These are phyloP conservation scores for Wickerhamiella sergipiensis DNA, from an alignment of 805 yeast genomes.

Conservation along the genomic window DNA sequence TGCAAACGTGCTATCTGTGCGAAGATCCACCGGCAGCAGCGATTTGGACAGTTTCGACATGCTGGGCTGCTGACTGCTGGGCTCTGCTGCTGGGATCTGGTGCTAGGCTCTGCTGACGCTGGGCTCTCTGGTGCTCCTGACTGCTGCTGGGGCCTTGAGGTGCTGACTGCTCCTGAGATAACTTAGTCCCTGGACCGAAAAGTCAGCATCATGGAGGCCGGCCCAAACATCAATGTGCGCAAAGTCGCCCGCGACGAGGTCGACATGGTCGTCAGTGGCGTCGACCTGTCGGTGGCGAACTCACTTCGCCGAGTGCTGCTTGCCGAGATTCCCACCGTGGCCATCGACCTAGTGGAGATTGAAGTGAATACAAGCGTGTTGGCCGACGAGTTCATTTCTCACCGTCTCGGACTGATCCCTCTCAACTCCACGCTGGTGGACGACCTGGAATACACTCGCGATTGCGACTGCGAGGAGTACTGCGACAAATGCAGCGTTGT, in stretches of 20 bases:
- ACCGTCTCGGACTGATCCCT: conserved; percentile 86
- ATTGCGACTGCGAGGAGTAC: conserved; percentile 95
- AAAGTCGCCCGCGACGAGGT: conserved; percentile 76
- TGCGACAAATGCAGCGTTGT: conserved; percentile 92
- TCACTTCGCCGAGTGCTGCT: conserved; percentile 83
- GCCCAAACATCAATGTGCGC: conserved; percentile 77
- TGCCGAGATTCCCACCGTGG: conserved; percentile 95
- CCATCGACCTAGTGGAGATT: conserved; percentile 91
- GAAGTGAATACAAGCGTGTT: conserved; percentile 85
- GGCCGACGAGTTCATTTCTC: conserved; percentile 94
- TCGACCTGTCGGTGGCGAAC: conserved; percentile 83
- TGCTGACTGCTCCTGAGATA: neutral
- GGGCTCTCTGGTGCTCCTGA: neutral
- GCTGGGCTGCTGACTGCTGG: too few species aligned
- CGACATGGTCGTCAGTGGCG: conserved; percentile 76
- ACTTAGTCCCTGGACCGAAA: too few species aligned
- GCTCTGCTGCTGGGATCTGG: too few species aligned
- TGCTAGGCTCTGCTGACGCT: too few species aligned
- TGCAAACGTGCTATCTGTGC: conserved; percentile 22
- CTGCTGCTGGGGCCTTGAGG: neutral
- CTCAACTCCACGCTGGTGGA: conserved; percentile 75
- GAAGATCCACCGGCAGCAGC: conserved; percentile 14
- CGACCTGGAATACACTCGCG: conserved; percentile 73
- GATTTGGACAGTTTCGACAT: neutral
- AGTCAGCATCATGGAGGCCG: conserved; percentile 6